Percentiles rank a stretch among this genome's conserved stretches.
Evolutionary conservation across 2,329 filamentous ascomycete genomes (phyloP).

Genomic region (Verticillium longisporum): DNA sequence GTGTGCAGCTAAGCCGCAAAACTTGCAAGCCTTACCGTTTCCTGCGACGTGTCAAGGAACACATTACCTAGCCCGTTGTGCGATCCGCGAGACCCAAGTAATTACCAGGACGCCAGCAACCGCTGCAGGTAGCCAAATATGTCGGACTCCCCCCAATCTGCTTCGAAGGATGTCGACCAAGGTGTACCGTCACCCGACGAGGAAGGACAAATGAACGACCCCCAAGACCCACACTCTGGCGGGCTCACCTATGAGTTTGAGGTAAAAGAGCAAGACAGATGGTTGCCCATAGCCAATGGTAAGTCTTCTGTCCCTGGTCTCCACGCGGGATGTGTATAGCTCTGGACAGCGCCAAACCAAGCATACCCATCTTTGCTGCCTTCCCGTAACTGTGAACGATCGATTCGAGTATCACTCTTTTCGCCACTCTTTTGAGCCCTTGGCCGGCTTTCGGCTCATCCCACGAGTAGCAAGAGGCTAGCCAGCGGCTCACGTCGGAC

Average conservation of each 20-base stretch:
- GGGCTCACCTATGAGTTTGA: constrained; percentile 86
- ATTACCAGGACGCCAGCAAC: constrained; percentile 55
- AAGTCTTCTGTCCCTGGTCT: constrained; percentile 49
- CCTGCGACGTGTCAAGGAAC: constrained; percentile 57
- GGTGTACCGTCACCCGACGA: constrained; percentile 89
- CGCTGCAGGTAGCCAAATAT: constrained; percentile 76
- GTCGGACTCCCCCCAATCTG: constrained; percentile 80
- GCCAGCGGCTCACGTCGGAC: background rate
- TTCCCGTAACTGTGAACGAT: background rate
- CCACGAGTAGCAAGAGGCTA: background rate
- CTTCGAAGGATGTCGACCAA: constrained; percentile 92
- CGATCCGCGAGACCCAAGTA: constrained; percentile 47
- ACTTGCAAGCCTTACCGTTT: constrained; percentile 44
- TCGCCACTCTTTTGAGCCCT: constrained; percentile 5
- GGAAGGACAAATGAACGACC: constrained; percentile 89
- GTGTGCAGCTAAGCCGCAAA: constrained; percentile 39
- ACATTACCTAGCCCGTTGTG: constrained; percentile 49
- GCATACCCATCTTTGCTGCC: background rate
- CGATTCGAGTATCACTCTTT: constrained; percentile 1
- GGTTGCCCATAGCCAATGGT: constrained; percentile 99
- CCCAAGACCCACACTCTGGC: constrained; percentile 68
- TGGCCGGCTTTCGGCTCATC: constrained; percentile 5
- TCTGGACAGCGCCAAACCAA: background rate
- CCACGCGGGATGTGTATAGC: constrained; percentile 39
- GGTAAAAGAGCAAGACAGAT: constrained; percentile 99